phyloP scores from a whole-genome alignment of 1,139 yeast genomes.

The Blastobotrys serpentis region DNA sequence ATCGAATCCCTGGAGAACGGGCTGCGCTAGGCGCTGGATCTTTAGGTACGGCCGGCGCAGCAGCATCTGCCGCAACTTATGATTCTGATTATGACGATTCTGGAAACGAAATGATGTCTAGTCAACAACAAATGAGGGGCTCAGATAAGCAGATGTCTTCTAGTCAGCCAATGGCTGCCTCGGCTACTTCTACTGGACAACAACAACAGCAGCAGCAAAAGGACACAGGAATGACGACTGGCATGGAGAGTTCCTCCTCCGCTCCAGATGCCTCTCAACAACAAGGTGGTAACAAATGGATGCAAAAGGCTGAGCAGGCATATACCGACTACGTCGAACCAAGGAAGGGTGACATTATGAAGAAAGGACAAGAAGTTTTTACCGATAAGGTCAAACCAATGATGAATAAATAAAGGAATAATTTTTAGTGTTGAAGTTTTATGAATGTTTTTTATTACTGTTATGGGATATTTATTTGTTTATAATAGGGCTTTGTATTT shows the following conservation, averaged over 20 bases:
- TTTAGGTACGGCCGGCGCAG: not conserved
- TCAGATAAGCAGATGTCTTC: not conserved
- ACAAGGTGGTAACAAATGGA: constrained; percentile 10
- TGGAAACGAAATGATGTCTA: constrained; percentile 1
- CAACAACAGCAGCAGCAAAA: not conserved
- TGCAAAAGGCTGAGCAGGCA: constrained; percentile 13
- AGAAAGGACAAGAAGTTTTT: constrained; percentile 13
- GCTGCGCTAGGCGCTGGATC: not conserved
- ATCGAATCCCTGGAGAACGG: not conserved
- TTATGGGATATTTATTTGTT: too few species aligned
- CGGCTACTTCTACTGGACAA: too few species aligned
- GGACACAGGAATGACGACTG: not conserved
- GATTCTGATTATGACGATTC: not conserved
- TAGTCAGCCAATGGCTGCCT: too few species aligned
- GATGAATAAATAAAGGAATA: constrained; percentile 4
- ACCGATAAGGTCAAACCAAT: constrained; percentile 11
- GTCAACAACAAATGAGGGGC: not conserved
- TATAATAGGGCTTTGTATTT: constrained; percentile 3
- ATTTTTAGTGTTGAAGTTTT: constrained; percentile 7
- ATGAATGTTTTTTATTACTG: constrained; percentile 1
- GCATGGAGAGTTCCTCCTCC: too few species aligned
- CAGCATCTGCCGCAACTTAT: not conserved
- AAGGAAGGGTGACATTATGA: not conserved
- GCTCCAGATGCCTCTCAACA: too few species aligned
- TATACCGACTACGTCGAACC: constrained; percentile 8